Evolutionary conservation across 371 early-diverging fungal species (phyloP).

Genomic region (Mortierella sp.): DNA sequence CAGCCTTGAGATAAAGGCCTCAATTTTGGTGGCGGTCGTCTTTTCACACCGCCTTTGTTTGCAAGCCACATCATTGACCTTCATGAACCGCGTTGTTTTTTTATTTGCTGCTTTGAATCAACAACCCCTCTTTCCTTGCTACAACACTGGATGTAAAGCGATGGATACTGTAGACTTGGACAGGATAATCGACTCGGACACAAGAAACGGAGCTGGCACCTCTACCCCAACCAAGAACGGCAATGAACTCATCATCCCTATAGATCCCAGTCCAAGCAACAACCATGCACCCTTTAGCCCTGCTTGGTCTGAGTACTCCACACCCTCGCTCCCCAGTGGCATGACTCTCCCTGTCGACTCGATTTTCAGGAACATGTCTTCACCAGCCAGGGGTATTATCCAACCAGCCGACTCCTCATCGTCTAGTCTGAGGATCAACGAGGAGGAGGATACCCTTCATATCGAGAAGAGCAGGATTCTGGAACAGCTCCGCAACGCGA

Average conservation of each 20-base stretch:
- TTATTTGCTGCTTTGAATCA: background rate
- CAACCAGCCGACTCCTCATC: background rate
- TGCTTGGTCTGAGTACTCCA: background rate
- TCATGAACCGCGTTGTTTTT: background rate
- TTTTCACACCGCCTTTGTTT: background rate
- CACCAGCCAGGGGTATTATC: background rate
- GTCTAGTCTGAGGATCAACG: constrained; percentile 13
- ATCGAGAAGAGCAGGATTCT: constrained; percentile 50
- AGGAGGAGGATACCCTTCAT: constrained; percentile 22
- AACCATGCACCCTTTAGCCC: background rate
- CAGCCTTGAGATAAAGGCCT: background rate
- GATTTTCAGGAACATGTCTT: constrained; percentile 17
- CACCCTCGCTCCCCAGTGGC: constrained; percentile 3
- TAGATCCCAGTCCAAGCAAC: background rate
- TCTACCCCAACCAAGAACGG: background rate
- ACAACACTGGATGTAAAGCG: background rate
- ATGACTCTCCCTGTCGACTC: background rate
- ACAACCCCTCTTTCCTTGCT: background rate
- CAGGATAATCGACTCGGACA: background rate
- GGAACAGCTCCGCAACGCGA: constrained; percentile 44
- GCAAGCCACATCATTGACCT: background rate
- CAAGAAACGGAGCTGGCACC: background rate
- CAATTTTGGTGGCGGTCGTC: background rate
- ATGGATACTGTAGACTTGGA: constrained; percentile 4
- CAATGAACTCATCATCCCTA: background rate